Base-by-base conservation (phyloP, 2,329 filamentous ascomycete species). In the Neonectria faginata region DNA sequence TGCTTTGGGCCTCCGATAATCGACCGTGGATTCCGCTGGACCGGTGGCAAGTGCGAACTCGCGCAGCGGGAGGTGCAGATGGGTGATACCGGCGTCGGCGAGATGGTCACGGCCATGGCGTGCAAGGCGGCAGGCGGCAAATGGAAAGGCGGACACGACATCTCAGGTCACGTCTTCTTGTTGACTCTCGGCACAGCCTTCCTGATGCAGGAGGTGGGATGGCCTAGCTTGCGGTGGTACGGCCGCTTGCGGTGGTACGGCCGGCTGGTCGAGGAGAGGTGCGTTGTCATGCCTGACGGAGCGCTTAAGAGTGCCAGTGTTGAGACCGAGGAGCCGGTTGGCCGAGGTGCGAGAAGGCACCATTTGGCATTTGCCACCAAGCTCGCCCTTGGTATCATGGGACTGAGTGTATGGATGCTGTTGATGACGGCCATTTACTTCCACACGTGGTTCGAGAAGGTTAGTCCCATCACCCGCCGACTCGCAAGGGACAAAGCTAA, bases 351-450 rank as follows among this genome's bases (percentile, higher is more conserved):
- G 1, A 70, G 71, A 4, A 36, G 67, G 20, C 68, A 72, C 47
- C 70, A 73, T 52, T 77, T 87, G 61, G 81, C 84, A 3, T 69
- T 86, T 55, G 80, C 85, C 9, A 80, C 80, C 71, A 82, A 88
- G 84, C 81, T 91, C 69, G 86, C 89, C 67, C 80, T 85, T 25
- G 85, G 75, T 0, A 88, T 97, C 27, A 86, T 91, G 18, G 89
- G 80, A 0, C 74, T 97, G 75, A 93, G 91, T 75, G 87, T 90
- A 83, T 98, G 96, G 93, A 99, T 99, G 96, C 80, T 99, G 77
- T 84, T 98, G 66, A 99, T 99, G 96, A 99, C 96, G 44, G 94
- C 94, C 3, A 94, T 97, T 42, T 99, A 95, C 84, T 99, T 99
- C 75, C 96, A 99, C 79, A 99, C 96, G 0, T 98, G 95, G 94